Conservation (phyloP, 768 basidiomycete genomes). For the Mycena kentingensis region DNA sequence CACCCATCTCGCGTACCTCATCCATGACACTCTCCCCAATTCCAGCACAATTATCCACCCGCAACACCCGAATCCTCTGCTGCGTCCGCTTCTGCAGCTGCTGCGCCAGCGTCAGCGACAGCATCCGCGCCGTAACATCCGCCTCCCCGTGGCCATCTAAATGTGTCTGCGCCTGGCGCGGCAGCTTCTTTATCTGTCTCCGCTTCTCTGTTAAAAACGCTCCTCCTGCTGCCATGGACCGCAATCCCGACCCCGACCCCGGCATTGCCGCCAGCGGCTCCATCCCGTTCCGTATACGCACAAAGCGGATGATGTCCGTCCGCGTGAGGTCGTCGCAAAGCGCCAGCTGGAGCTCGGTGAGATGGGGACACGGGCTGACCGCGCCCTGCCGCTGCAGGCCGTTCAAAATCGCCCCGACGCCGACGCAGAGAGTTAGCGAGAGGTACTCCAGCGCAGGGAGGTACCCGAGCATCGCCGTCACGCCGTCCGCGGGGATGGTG, state of each 20-base stretch:
- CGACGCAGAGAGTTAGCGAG: slow-evolving; percentile 48
- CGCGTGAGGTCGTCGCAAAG: slow-evolving; percentile 48
- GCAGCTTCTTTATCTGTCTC: slow-evolving; percentile 39
- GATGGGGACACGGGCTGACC: slow-evolving; percentile 51
- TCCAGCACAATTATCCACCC: not conserved
- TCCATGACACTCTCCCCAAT: not conserved
- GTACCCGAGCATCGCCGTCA: slow-evolving; percentile 50
- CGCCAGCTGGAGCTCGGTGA: slow-evolving; percentile 56
- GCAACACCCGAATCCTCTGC: not conserved
- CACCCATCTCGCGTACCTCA: too few relatives aligned
- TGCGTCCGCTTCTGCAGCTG: not conserved
- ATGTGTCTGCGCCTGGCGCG: slow-evolving; percentile 23
- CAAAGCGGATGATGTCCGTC: slow-evolving; percentile 36
- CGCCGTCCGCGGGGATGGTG: slow-evolving; percentile 39
- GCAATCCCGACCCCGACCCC: slow-evolving; percentile 25
- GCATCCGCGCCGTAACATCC: not conserved
- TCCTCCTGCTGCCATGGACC: slow-evolving; percentile 25
- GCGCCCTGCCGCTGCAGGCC: slow-evolving; percentile 38
- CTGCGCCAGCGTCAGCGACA: not conserved
- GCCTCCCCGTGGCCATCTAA: not conserved
- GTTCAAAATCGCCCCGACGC: slow-evolving; percentile 42
- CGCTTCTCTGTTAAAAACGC: slow-evolving; percentile 20
- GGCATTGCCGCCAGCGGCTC: slow-evolving; percentile 7
- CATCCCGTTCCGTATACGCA: slow-evolving; percentile 39
- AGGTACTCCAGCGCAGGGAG: slow-evolving; percentile 51